Evolutionary conservation across 768 basidiomycete genomes (phyloP).

Genomic region (Mrakia blollopis): DNA sequence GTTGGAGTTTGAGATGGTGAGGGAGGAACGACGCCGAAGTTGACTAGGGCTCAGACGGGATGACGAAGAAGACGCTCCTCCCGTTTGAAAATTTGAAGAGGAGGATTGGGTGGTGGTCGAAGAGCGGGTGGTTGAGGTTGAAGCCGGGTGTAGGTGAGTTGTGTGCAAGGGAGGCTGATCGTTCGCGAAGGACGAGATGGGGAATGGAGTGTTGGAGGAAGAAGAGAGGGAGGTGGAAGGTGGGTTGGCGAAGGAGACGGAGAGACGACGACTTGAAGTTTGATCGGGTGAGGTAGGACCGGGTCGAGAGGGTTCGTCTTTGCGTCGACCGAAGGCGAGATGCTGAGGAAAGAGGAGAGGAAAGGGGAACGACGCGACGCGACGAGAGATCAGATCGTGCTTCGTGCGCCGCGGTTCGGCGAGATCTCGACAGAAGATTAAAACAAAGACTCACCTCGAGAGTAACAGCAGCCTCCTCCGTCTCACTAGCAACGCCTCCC

Average conservation of each 20-base stretch:
- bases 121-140: background rate
- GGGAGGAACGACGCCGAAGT: background rate
- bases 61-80: background rate
- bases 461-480: slow-evolving; percentile 21
- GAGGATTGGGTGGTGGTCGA: background rate
- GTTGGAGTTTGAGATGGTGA: background rate
- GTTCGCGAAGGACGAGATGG: background rate
- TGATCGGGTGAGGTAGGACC: background rate
- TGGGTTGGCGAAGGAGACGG: background rate
- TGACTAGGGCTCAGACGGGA: background rate
- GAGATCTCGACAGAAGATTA: background rate
- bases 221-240: background rate
- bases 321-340: slow-evolving; percentile 28
- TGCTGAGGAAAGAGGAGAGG: slow-evolving; percentile 2
- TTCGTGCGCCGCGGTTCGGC: too few species aligned
- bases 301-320: slow-evolving; percentile 19
- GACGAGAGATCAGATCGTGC: background rate
- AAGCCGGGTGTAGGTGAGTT: background rate
- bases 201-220: background rate
- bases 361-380: background rate
- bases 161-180: background rate
- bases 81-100: background rate
- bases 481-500: slow-evolving; percentile 18
- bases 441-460: slow-evolving; percentile 10
- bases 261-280: slow-evolving; percentile 2